phyloP scores from a whole-genome alignment of 2,329 filamentous ascomycete genomes.

The Dichotomopilus funicola region DNA sequence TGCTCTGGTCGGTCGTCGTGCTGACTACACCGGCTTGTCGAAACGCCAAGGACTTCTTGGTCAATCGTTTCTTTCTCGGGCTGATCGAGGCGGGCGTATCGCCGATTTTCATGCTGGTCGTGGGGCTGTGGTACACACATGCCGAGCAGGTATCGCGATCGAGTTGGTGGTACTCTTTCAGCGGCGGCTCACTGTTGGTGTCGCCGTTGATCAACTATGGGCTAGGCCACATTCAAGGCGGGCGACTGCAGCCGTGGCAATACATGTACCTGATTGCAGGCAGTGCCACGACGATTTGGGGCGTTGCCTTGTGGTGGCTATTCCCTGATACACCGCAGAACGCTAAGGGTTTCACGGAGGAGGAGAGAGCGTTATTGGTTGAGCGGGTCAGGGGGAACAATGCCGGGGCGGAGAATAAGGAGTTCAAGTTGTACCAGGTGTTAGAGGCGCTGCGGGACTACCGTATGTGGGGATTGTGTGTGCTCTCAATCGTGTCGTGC shows the following conservation, averaged over 20 bases:
- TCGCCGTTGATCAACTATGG: conserved; percentile 43
- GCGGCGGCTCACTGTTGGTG: conserved; percentile 39
- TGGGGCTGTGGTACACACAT: conserved; percentile 44
- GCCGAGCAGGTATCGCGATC: conserved; percentile 35
- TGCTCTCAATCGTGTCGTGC: conserved; percentile 49
- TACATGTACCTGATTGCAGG: conserved; percentile 40
- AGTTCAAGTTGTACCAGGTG: conserved; percentile 20
- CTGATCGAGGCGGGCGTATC: conserved; percentile 50
- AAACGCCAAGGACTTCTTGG: conserved; percentile 28
- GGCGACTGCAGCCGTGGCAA: conserved; percentile 33
- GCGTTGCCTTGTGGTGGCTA: conserved; percentile 16
- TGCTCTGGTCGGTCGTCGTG: conserved; percentile 33
- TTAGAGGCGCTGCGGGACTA: conserved; percentile 15
- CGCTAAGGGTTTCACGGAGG: conserved; percentile 26
- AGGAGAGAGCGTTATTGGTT: conserved; percentile 17
- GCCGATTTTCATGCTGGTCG: conserved; percentile 44
- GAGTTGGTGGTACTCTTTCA: conserved; percentile 38
- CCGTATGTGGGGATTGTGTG: conserved; percentile 26
- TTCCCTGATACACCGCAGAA: conserved; percentile 27
- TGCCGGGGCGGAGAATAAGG: conserved; percentile 20
- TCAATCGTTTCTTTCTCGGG: conserved; percentile 44
- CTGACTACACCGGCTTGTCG: conserved; percentile 33
- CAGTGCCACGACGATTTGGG: conserved; percentile 36
- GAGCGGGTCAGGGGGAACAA: conserved; percentile 22
- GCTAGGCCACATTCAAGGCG: conserved; percentile 36